Evolutionary conservation across 1,284 basidiomycete species (phyloP).

Genomic region (Apiotrichum brassicae): DNA sequence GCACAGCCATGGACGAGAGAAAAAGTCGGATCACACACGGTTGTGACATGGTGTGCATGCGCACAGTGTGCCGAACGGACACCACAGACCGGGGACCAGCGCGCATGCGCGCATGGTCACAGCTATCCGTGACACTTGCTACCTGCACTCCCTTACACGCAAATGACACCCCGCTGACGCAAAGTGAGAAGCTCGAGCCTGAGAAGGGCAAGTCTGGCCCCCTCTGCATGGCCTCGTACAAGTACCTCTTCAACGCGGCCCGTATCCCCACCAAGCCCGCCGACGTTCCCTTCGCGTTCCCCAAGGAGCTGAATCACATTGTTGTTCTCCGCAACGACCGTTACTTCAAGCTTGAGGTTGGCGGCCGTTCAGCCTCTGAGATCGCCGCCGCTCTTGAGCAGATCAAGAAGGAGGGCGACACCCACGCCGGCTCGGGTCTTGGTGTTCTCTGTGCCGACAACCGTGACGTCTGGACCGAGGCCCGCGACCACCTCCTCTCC

Average conservation of each 20-base stretch:
- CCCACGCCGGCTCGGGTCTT: slow-evolving; percentile 56
- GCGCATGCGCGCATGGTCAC: too few species aligned
- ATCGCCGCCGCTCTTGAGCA: slow-evolving; percentile 74
- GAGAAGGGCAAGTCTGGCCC: slow-evolving; percentile 78
- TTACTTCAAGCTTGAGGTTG: slow-evolving; percentile 74
- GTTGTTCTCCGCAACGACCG: slow-evolving; percentile 86
- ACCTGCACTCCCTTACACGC: background rate
- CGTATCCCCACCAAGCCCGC: slow-evolving; percentile 77
- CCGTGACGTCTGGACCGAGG: slow-evolving; percentile 84
- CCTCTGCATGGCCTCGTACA: slow-evolving; percentile 91
- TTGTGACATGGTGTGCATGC: too few species aligned
- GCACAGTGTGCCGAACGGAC: too few species aligned
- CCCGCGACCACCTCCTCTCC: slow-evolving; percentile 61
- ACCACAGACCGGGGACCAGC: too few species aligned
- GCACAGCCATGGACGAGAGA: too few species aligned
- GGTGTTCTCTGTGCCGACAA: slow-evolving; percentile 84
- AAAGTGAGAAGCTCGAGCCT: slow-evolving; percentile 73
- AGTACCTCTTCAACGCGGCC: slow-evolving; percentile 90
- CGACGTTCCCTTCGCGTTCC: slow-evolving; percentile 79
- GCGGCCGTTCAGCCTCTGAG: slow-evolving; percentile 60
- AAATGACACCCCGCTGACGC: background rate
- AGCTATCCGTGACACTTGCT: too few species aligned
- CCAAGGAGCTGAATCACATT: slow-evolving; percentile 68
- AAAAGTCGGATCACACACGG: too few species aligned
- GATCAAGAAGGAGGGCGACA: slow-evolving; percentile 65